Percentiles rank a stretch among this genome's conserved stretches.
Evolutionary conservation across 495 filamentous ascomycete genomes (phyloP).

Genomic region (Trichoderma erinaceum): DNA sequence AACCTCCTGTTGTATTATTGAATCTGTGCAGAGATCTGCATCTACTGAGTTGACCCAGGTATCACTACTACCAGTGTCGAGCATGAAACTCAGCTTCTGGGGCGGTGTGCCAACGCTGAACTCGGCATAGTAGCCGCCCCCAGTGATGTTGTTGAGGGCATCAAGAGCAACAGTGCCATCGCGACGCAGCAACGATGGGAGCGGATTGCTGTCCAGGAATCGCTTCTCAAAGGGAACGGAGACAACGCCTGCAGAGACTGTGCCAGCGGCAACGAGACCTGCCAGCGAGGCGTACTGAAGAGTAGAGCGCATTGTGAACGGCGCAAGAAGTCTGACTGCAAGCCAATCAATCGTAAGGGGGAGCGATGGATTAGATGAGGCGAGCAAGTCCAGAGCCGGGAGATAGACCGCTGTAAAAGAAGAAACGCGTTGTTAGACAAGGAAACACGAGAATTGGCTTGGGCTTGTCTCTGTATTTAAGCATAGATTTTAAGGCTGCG

Average conservation of each 20-base stretch:
- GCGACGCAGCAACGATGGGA: slow-evolving; percentile 17
- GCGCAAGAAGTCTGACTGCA: background rate
- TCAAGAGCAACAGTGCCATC: slow-evolving; percentile 29
- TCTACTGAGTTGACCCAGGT: slow-evolving; percentile 57
- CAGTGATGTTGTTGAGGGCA: slow-evolving; percentile 39
- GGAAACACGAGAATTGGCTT: background rate
- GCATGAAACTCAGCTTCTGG: slow-evolving; percentile 47
- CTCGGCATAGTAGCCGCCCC: slow-evolving; percentile 57
- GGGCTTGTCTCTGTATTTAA: background rate
- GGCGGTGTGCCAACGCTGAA: slow-evolving; percentile 64
- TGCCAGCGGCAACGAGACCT: slow-evolving; percentile 3
- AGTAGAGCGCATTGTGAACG: slow-evolving; percentile 9
- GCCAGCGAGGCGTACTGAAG: background rate
- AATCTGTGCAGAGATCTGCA: slow-evolving; percentile 39
- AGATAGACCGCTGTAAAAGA: background rate
- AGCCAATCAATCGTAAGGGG: background rate
- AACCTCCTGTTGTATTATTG: slow-evolving; percentile 24
- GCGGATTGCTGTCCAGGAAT: background rate
- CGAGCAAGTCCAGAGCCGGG: background rate
- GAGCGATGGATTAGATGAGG: no score
- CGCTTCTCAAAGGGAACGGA: background rate
- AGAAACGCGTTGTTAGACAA: background rate
- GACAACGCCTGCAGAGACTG: slow-evolving; percentile 8
- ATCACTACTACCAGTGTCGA: slow-evolving; percentile 86
- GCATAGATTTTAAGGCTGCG: slow-evolving; percentile 8